Conservation (phyloP, 805 yeast species). For the Barnettozyma pratensis region DNA sequence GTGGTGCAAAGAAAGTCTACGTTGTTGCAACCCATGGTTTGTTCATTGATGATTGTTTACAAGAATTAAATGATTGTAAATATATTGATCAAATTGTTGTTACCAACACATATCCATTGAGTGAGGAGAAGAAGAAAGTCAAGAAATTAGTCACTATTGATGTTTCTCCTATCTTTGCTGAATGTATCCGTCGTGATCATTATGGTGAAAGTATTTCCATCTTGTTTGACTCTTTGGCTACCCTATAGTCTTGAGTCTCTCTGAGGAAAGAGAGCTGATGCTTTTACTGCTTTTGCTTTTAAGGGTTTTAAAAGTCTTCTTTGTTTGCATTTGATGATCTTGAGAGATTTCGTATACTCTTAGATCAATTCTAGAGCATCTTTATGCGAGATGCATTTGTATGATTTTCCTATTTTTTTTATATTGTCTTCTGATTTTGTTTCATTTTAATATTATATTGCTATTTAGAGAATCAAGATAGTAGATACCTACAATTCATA, state of each 20-base stretch:
- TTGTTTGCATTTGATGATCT: no score
- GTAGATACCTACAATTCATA: no score
- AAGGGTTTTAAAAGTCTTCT: no score
- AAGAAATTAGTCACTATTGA: slow-evolving; percentile 82
- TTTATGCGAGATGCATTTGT: no score
- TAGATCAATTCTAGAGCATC: no score
- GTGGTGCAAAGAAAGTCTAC: slow-evolving; percentile 91
- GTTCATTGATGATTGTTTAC: slow-evolving; percentile 82
- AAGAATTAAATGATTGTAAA: slow-evolving; percentile 66
- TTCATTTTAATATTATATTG: no score
- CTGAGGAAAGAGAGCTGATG: no score
- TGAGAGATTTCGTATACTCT: no score
- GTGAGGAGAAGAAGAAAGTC: slow-evolving; percentile 52
- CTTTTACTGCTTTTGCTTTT: no score
- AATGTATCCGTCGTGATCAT: slow-evolving; percentile 97
- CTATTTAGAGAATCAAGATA: no score
- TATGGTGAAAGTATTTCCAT: slow-evolving; percentile 96
- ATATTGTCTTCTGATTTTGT: no score
- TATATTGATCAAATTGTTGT: slow-evolving; percentile 90
- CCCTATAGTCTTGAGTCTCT: slow-evolving; percentile 18
- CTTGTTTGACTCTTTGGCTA: slow-evolving; percentile 80
- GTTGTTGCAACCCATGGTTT: slow-evolving; percentile 95
- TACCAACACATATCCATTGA: slow-evolving; percentile 92
- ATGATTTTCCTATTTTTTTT: no score
- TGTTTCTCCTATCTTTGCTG: slow-evolving; percentile 93